Evolutionary conservation across 73 alveolate genomes (phyloP).

Genomic region (Loxodes magnus): DNA sequence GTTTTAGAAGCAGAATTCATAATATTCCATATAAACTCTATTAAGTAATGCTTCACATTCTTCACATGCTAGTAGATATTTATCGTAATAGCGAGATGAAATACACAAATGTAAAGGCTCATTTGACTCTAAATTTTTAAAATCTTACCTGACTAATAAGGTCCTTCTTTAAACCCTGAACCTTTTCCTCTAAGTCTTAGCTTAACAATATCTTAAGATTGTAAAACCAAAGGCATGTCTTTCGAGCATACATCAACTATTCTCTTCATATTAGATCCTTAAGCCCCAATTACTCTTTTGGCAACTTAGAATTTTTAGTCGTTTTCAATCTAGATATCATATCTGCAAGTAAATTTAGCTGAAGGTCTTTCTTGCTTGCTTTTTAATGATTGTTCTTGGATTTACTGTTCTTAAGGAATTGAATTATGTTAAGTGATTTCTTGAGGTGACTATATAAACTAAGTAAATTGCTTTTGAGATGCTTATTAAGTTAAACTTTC

Average conservation of each 20-base stretch:
- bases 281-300: slow-evolving; percentile 79
- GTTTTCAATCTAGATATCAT: slow-evolving; percentile 84
- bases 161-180: slow-evolving; percentile 96
- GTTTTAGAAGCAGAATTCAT: too few relatives aligned
- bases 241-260: slow-evolving; percentile 70
- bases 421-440: too few relatives aligned
- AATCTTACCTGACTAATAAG: slow-evolving; percentile 48
- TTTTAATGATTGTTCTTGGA: too few relatives aligned
- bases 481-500: too few relatives aligned
- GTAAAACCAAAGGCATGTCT: slow-evolving; percentile 23
- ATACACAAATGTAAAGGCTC: slow-evolving; percentile 93
- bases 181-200: slow-evolving; percentile 91
- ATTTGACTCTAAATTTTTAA: slow-evolving; percentile 49
- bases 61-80: neutral
- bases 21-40: neutral
- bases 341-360: slow-evolving; percentile 86
- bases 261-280: slow-evolving; percentile 92
- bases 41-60: neutral
- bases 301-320: slow-evolving; percentile 94
- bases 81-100: slow-evolving; percentile 62
- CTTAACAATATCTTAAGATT: slow-evolving; percentile 54
- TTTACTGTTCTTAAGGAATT: too few relatives aligned
- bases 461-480: too few relatives aligned
- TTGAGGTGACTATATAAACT: too few relatives aligned
- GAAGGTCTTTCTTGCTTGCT: too few relatives aligned